Percentiles rank a stretch among this genome's conserved stretches.
phyloP scores from a whole-genome alignment of 345 rosid species.

The Isatis tinctoria region DNA sequence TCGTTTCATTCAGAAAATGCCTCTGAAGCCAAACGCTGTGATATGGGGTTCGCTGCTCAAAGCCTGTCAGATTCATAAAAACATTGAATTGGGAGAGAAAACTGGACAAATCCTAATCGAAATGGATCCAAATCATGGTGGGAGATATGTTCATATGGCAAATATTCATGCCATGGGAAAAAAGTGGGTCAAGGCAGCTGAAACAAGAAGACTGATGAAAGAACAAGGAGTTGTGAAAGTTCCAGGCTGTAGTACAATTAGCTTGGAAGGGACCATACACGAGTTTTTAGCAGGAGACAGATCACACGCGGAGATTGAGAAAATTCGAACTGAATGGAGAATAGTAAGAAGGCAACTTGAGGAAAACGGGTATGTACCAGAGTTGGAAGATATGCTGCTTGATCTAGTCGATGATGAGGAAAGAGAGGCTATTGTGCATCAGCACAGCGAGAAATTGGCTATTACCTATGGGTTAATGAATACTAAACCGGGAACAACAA shows the following conservation, averaged over 20 bases:
- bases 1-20: conserved; percentile 48
- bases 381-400: conserved; percentile 29
- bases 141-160: conserved; percentile 56
- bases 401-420: conserved; percentile 46
- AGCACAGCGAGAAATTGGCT: conserved; percentile 71
- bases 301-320: conserved; percentile 42
- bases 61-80: conserved; percentile 53
- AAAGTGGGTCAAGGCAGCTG: conserved; percentile 58
- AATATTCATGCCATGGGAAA: conserved; percentile 46
- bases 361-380: conserved; percentile 51
- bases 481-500: conserved; percentile 40
- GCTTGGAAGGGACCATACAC: conserved; percentile 47
- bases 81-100: conserved; percentile 48
- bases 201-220: conserved; percentile 52
- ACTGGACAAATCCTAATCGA: conserved; percentile 47
- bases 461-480: conserved; percentile 53
- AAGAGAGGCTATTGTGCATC: conserved; percentile 48
- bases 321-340: conserved; percentile 44
- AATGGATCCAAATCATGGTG: conserved; percentile 55
- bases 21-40: conserved; percentile 54
- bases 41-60: conserved; percentile 67
- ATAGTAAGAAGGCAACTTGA: conserved; percentile 34
- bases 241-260: conserved; percentile 61
- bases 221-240: conserved; percentile 46
- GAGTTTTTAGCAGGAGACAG: conserved; percentile 56